phyloP scores from a whole-genome alignment of 345 rosid species.

The Eucalyptus dawsonii region DNA sequence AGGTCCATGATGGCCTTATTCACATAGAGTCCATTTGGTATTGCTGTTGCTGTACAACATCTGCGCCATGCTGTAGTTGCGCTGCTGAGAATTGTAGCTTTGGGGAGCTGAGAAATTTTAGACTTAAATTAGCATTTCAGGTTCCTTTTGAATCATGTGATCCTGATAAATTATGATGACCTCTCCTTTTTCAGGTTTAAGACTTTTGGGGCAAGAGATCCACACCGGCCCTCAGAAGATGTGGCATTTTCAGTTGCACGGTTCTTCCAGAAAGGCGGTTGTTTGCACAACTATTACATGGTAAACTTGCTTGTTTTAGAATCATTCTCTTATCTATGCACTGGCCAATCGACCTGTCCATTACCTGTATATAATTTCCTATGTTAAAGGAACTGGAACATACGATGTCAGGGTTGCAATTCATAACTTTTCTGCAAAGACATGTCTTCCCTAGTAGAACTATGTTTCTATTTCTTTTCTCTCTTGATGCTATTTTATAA shows the following conservation, averaged over 20 bases:
- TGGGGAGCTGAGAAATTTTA: not conserved
- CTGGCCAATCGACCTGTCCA: not conserved
- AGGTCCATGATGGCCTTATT: not conserved
- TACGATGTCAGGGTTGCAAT: not conserved
- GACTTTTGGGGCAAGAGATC: conserved; percentile 80
- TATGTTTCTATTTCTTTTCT: not conserved
- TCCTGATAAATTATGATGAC: not conserved
- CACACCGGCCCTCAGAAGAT: conserved; percentile 89
- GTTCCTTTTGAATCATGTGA: not conserved
- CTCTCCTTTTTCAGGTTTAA: conserved; percentile 49
- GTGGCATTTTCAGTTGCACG: conserved; percentile 84
- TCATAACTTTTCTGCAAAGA: not conserved
- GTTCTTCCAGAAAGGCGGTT: conserved; percentile 89
- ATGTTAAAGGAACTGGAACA: not conserved
- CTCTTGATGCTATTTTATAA: not conserved
- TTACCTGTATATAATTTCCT: not conserved
- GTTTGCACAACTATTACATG: conserved; percentile 88
- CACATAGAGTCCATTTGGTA: not conserved
- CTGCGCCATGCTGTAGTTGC: not conserved
- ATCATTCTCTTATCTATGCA: not conserved
- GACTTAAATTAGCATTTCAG: not conserved
- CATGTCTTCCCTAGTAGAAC: not conserved
- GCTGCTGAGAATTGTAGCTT: not conserved
- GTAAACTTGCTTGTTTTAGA: conserved; percentile 16
- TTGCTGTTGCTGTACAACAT: not conserved